phyloP scores from a whole-genome alignment of 2,329 filamentous ascomycete species.

The Colletotrichum zoysiae region DNA sequence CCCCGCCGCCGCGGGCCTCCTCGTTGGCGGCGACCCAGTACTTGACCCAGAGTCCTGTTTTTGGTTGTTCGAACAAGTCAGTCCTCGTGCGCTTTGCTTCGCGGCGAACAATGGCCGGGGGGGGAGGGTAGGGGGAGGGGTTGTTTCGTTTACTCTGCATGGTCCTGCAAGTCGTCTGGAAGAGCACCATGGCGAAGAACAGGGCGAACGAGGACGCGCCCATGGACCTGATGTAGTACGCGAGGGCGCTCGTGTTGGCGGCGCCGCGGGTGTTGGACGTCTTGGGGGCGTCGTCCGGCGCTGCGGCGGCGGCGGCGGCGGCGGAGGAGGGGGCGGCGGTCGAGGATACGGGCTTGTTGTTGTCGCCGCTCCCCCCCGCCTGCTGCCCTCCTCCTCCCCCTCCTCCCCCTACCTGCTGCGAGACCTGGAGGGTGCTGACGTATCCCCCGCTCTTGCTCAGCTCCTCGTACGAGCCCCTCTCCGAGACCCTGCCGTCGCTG shows the following conservation, averaged over 20 bases:
- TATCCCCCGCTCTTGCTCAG: slow-evolving; percentile 18
- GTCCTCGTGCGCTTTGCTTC: neutral
- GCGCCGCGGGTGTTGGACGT: neutral
- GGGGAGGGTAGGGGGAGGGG: no score
- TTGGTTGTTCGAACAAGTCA: neutral
- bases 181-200: slow-evolving; percentile 15
- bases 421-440: slow-evolving; percentile 19
- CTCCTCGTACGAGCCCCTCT: slow-evolving; percentile 14
- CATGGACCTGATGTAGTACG: slow-evolving; percentile 34
- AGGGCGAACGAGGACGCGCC: slow-evolving; percentile 6
- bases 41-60: slow-evolving; percentile 27
- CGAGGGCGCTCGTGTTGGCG: slow-evolving; percentile 16
- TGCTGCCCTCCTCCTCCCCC: no score
- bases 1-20: neutral
- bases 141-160: slow-evolving; percentile 11
- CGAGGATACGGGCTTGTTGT: fast-evolving
- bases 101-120: no score
- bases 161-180: slow-evolving; percentile 21
- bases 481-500: slow-evolving; percentile 21
- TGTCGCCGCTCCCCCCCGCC: neutral
- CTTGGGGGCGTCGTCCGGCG: neutral
- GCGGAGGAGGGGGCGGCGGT: fast-evolving
- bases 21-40: slow-evolving; percentile 33
- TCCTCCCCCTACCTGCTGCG: neutral
- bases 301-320: fast-evolving